Evolutionary conservation across 768 basidiomycete genomes (phyloP), one percentile per base, ranked within the genome.

Genomic region (Termitomyces sp.): DNA sequence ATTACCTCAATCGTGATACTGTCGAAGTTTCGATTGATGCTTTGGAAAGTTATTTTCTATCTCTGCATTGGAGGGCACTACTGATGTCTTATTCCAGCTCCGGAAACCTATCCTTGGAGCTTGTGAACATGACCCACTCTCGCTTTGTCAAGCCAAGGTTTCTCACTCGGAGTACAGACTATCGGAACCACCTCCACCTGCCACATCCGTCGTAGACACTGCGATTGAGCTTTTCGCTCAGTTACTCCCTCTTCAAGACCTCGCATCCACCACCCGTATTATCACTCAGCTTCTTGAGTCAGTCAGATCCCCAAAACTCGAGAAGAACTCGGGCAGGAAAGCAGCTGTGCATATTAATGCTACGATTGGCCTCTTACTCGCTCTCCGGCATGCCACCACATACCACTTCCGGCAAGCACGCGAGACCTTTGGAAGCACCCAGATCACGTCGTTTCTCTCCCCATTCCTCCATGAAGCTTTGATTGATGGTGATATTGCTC

Each of bases 191-290:
- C 85, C 91, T 8, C 87, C 95, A 2, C 77, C 95, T 2, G 79
- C 83, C 0, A 93, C 93, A 0, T 84, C 89, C 5, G 89, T 93
- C 10, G 89, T 97, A 27, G 91, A 98, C 68, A 85, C 89, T 6
- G 90, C 93, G 0, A 87, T 98, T n/a, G 85, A 89, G 43, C 79
- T 98, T 2, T 98, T 98, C 65, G 78, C 91, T 0, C 80, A 82
- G 36, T 73, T 97, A 37, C 80, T 97, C 27, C 87, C 91, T 1
- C 71, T 87, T 24, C 95, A 97, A 70, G 91, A 91, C 62, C 71
- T 85, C 2, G 56, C 77, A 3, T 78, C 84, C 0, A 82, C 82
- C 10, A 74, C 78, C 2, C 82, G 82, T 24, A 77, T 79, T 13
- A 72, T 91, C 26, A 76, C 74, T 0, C 80, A 84, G 58, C 76